phyloP scores from a whole-genome alignment of 108 stramenopile genomes.

The Cyclotella cryptica region DNA sequence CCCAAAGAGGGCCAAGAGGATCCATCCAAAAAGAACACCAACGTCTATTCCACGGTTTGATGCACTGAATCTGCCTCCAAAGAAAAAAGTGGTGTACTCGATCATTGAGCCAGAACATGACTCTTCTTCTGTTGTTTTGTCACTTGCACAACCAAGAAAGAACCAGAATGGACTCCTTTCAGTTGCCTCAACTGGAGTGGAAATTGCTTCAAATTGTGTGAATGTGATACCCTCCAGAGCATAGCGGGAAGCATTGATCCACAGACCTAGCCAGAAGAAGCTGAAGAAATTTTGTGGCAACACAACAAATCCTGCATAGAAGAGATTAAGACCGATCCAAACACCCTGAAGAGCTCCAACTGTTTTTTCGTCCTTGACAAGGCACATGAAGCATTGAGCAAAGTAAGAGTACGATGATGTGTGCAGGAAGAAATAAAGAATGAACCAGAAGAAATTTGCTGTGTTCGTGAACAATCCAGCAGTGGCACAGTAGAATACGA shows the following conservation, averaged over 20 bases:
- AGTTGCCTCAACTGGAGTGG: conserved; percentile 21
- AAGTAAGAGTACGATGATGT: conserved; percentile 78
- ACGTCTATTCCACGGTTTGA: conserved; percentile 33
- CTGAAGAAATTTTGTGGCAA: conserved; percentile 62
- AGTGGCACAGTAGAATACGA: conserved; percentile 27
- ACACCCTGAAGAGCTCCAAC: conserved; percentile 70
- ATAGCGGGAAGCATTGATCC: conserved; percentile 41
- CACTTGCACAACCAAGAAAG: conserved; percentile 26
- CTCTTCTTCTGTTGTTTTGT: neutral
- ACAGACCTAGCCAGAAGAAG: conserved; percentile 31
- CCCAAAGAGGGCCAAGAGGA: conserved; percentile 3
- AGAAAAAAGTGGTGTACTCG: conserved; percentile 42
- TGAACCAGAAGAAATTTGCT: conserved; percentile 48
- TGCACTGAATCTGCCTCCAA: conserved; percentile 44
- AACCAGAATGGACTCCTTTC: conserved; percentile 32
- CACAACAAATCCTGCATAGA: conserved; percentile 81
- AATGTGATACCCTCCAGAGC: conserved; percentile 44
- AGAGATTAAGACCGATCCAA: conserved; percentile 80
- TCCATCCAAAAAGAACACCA: conserved; percentile 36
- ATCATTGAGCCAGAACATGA: conserved; percentile 36
- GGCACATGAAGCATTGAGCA: conserved; percentile 81
- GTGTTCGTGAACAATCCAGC: conserved; percentile 38
- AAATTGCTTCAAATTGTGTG: conserved; percentile 38
- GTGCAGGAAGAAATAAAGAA: conserved; percentile 79
- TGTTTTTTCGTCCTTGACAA: conserved; percentile 65